A percentile compares a stretch with the other conserved stretches of the same genome.
These are phyloP conservation scores for Beverwykella pulmonaria DNA, from an alignment of 495 filamentous ascomycete genomes.

Conservation along the genomic window DNA sequence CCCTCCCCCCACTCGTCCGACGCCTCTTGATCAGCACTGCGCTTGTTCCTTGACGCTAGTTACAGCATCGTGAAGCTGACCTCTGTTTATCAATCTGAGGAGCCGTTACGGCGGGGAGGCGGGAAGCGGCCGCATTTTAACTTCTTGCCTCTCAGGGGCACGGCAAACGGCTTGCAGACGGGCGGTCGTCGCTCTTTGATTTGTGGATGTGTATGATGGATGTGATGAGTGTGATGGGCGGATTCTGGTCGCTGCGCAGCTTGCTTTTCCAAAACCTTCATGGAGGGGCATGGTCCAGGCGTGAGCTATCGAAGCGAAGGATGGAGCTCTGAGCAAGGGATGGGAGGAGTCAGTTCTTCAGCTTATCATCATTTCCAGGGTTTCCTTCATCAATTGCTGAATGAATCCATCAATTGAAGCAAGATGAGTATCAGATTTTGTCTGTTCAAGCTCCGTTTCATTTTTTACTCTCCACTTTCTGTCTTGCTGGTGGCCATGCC, in stretches of 20 bases:
- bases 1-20: not conserved
- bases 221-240: too few relatives aligned
- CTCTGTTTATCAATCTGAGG: not conserved
- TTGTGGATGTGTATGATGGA: conserved; percentile 16
- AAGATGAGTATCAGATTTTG: not conserved
- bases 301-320: conserved; percentile 4
- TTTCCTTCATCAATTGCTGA: conserved; percentile 4
- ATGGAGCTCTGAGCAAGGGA: conserved; percentile 22
- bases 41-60: not conserved
- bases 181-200: conserved; percentile 9
- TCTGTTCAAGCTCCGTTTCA: conserved; percentile 2
- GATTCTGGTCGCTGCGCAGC: conserved; percentile 21
- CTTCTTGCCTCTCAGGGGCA: conserved; percentile 22
- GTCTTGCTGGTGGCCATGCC: not conserved
- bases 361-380: not conserved
- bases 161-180: conserved; percentile 11
- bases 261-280: conserved; percentile 19
- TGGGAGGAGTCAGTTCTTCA: not conserved
- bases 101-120: conserved; percentile 16
- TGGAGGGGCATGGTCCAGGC: conserved; percentile 21
- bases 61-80: not conserved
- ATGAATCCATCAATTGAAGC: conserved; percentile 4
- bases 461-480: conserved; percentile 2
- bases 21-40: conserved; percentile 7
- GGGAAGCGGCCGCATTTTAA: conserved; percentile 11